phyloP scores from a whole-genome alignment of 176 grass and related monocot species.

The Carex pumila region DNA sequence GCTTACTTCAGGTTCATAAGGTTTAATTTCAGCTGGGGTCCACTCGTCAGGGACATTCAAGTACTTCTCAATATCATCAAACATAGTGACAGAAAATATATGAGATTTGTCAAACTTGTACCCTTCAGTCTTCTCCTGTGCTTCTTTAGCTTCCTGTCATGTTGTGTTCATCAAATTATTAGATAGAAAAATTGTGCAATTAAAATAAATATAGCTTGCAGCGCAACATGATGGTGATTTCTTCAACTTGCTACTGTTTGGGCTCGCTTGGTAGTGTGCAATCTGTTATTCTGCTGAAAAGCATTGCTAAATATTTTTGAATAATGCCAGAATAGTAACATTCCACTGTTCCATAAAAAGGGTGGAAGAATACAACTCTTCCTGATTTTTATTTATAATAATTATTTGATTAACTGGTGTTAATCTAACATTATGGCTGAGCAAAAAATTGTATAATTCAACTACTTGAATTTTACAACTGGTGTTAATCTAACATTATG shows the following conservation, averaged over 20 bases:
- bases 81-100: slow-evolving; percentile 78
- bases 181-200: neutral
- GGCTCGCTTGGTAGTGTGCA: too few relatives aligned
- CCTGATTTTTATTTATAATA: neutral
- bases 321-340: neutral
- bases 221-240: neutral
- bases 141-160: slow-evolving; percentile 78
- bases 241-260: neutral
- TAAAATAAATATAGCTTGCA: neutral
- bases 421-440: neutral
- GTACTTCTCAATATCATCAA: slow-evolving; percentile 92
- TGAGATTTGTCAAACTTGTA: slow-evolving; percentile 91
- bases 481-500: neutral
- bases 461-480: neutral
- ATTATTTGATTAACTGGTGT: neutral
- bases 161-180: neutral
- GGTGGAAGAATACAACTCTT: neutral
- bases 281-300: neutral
- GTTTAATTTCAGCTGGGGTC: slow-evolving; percentile 87
- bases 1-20: slow-evolving; percentile 74
- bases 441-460: neutral
- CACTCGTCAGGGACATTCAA: slow-evolving; percentile 90
- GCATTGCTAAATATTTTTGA: neutral
- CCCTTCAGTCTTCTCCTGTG: slow-evolving; percentile 85
- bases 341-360: neutral